Evolutionary conservation across 495 filamentous ascomycete genomes (phyloP), one percentile per base, ranked within the genome.

Genomic region (Annulohypoxylon stygium): DNA sequence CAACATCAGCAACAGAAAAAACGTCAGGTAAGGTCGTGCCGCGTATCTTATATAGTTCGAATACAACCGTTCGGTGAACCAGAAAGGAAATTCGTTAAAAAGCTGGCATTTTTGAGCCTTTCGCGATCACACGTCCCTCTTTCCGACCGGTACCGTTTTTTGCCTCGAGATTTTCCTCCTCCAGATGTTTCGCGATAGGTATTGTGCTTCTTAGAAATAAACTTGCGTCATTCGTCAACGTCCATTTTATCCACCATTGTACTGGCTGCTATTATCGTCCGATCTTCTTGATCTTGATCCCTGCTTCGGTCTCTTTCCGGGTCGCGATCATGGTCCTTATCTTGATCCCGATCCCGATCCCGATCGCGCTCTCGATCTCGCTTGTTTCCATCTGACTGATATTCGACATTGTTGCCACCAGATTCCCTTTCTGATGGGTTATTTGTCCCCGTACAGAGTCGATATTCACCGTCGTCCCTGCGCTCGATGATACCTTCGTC

Each of bases 401-500:
- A 76, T 34, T 75, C 75, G 18, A 50, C 43, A 45, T 71, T 62
- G 54, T 75, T 70, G 36, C 75, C 65, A 33, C 30, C 65, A 14
- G 66, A 78, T 41, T 84, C 83, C 36, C 80, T 76, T 51, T 73
- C 77, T 8, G 47, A 30, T 23, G 62, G 73, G 50, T 39, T 63
- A 18, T 75, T 79, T 41, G 75, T 80, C 23, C 78, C 78, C 34
- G 50, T 75, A 41, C 81, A 82, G 4, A 89, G 79, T 51, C 81
- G 79, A 71, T 88, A 88, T 67, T 83, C 83, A 37, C 85, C 86
- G 59, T 83, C 79, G 9, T 81, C 82, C n/a, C 78, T 80, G 7
- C 78, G 79, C 68, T 89, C 86, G 65, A 90, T 87, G 55, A 90
- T 89, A n/a, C 81, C 81, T 65, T 87, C 83, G 0, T 86, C 83